Evolutionary conservation across 1,139 yeast genomes (phyloP).

Genomic region (Nadsonia commutata): DNA sequence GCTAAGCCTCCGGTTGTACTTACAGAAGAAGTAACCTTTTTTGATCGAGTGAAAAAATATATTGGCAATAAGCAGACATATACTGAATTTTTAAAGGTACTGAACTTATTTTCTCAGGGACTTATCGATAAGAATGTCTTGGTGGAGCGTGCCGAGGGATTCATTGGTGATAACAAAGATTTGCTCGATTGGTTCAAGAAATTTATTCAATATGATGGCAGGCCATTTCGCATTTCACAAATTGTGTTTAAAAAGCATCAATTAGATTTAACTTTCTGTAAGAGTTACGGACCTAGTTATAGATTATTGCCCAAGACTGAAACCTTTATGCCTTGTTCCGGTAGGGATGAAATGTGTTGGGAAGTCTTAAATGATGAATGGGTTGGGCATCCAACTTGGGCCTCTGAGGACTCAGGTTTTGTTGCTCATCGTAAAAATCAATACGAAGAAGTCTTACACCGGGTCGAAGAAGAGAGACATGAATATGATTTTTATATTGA

Average conservation of each 20-base stretch:
- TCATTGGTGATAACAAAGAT: constrained; percentile 68
- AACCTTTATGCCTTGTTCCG: constrained; percentile 94
- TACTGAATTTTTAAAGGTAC: constrained; percentile 75
- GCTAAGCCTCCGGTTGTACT: constrained; percentile 37
- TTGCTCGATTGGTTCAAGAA: constrained; percentile 80
- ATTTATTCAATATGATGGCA: constrained; percentile 71
- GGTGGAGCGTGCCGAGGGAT: constrained; percentile 73
- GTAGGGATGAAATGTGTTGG: constrained; percentile 99
- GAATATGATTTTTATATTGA: constrained; percentile 95
- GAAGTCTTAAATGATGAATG: constrained; percentile 96
- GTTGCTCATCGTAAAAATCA: constrained; percentile 96
- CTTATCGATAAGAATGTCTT: constrained; percentile 71
- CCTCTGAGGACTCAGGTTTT: constrained; percentile 95
- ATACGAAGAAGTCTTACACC: constrained; percentile 86
- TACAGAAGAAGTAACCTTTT: constrained; percentile 75
- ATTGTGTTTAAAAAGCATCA: constrained; percentile 81
- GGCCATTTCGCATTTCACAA: constrained; percentile 56
- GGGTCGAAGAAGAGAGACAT: constrained; percentile 94
- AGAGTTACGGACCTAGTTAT: constrained; percentile 75
- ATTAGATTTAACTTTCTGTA: constrained; percentile 73
- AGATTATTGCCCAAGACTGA: constrained; percentile 87
- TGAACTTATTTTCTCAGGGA: constrained; percentile 79
- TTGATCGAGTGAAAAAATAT: constrained; percentile 82
- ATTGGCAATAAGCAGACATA: constrained; percentile 84
- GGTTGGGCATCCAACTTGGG: constrained; percentile 99